Evolutionary conservation across 768 basidiomycete species (phyloP), one percentile per base, ranked within the genome.

Genomic region (Rickenella mellea): DNA sequence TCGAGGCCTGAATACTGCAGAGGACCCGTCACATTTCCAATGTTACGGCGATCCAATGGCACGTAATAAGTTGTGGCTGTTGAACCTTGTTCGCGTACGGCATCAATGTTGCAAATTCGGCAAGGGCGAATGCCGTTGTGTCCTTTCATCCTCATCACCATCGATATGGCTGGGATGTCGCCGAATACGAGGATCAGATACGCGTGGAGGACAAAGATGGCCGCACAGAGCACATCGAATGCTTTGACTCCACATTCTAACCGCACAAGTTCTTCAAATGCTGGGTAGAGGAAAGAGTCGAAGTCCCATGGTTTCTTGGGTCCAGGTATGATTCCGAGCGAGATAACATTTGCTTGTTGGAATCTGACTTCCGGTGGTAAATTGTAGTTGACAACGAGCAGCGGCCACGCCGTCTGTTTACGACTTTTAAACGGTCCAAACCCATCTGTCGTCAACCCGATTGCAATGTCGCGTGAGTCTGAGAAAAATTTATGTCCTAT

Each of bases 241-340:
- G 67, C 60, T 1, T n/a, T 21, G 4, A 72, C 56, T 2, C 71
- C 71, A n/a, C 41, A 7, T 0, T 58, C 60, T 0, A 72, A 59
- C 10, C 52, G 37, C 0, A 61, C 21, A 5, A 64, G 45, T 44
- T 72, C 68, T 3, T 68, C 48, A 5, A 63, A 48, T 1, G 68
- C 46, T 0, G 65, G 69, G 25, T 40, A 46, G 0, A 64, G 51
- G 39, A 71, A 73, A 0, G 68, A 67, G 22, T 60, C 56, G 5
- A 66, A 22, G 32, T 68, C 61, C 27, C 61, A 58, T 0, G 71
- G 67, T 28, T 65, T 63, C 14, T 63, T 60, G 0, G 67, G 72
- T 0, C 73, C 68, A 1, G 70, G 71, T 36, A 75, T 68, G 35
- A 71, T 54, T 10, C 68, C 66, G 7, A 70, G 30, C 22, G 55